Conservation (phyloP, 176 grass and related monocot genomes). For the Oryza punctata region DNA sequence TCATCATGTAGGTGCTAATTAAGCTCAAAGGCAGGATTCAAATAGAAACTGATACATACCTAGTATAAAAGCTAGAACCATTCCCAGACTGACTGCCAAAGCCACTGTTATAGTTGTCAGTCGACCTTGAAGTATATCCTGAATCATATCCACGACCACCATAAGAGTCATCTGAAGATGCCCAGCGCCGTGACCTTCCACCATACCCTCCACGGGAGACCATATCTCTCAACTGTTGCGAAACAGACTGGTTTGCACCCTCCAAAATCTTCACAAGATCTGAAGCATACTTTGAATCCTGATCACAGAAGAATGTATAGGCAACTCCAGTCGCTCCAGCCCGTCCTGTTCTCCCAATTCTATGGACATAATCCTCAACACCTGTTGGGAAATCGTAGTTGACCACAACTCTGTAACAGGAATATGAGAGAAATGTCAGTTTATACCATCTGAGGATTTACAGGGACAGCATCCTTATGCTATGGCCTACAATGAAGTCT, state of each 20-base stretch:
- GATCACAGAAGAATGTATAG: slow-evolving; percentile 90
- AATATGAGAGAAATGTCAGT: slow-evolving; percentile 31
- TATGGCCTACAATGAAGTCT: background rate
- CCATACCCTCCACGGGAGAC: slow-evolving; percentile 73
- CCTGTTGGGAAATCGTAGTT: slow-evolving; percentile 85
- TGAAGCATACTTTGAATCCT: slow-evolving; percentile 78
- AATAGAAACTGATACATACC: slow-evolving; percentile 42
- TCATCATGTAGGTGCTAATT: background rate
- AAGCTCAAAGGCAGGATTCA: slow-evolving; percentile 9
- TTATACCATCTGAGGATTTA: background rate
- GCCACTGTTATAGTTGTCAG: slow-evolving; percentile 25
- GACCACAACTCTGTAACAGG: slow-evolving; percentile 55
- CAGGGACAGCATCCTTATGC: background rate
- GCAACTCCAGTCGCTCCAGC: slow-evolving; percentile 81
- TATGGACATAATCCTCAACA: slow-evolving; percentile 94
- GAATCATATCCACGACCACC: slow-evolving; percentile 46
- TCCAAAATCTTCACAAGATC: slow-evolving; percentile 95
- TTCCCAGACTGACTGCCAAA: slow-evolving; percentile 27
- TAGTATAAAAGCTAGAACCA: slow-evolving; percentile 44
- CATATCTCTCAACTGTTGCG: slow-evolving; percentile 67
- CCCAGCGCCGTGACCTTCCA: slow-evolving; percentile 61
- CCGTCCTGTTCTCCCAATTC: slow-evolving; percentile 96
- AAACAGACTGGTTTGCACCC: slow-evolving; percentile 70
- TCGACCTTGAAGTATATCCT: slow-evolving; percentile 30
- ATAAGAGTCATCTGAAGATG: slow-evolving; percentile 60